Base-by-base conservation (phyloP, 2,329 filamentous ascomycete species). In the Aspergillus carbonarius region DNA sequence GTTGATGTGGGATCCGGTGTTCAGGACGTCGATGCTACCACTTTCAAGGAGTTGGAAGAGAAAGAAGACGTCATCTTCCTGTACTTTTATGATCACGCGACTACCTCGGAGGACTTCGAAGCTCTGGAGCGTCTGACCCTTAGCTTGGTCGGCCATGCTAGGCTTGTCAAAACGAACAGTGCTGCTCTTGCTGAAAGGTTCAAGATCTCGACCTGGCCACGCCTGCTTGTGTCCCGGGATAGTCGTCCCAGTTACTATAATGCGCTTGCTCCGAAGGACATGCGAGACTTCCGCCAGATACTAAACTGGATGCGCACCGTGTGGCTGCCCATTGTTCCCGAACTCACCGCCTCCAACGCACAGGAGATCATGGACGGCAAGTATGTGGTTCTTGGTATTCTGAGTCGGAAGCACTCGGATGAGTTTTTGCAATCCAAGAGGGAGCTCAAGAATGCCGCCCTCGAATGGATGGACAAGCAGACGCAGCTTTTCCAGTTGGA, bases 401-500 rank as follows among this genome's bases (percentile, higher is more conserved):
- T 99, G 40, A 92, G 89, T 71, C 86, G 92, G 52, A 87, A 91
- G 35, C 87, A 93, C 60, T 81, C 88, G 37, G 90, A 93, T 58
- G 87, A 92, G 35, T 96, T 96, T 73, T 79, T 86, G 52, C 82
- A 83, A 57, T 90, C 91, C 25, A 90, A 91, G 74, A 87, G 89
- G 34, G 96, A 99, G 77, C 87, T 99, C 78, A 98, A 98, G 84
- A 93, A 89, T 65, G 95, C 95, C 1, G 95, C 95, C 8, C 84
- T 93, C 60, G 95, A 98, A 75, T 99, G 95, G 93, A 96, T 98
- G 85, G 93, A 98, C 74, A 95, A 96, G 78, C 91, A 97, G 76
- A 89, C 91, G 17, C 88, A 93, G 66, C 83, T 92, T 39, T 97
- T 96, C 82, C 91, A 96, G 74, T 85, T 96, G 15, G 93, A 98